A percentile compares a stretch with the other conserved stretches of the same genome.
Conservation (phyloP, 2,329 filamentous ascomycete species). For the Aspergillus pseudonomiae region DNA sequence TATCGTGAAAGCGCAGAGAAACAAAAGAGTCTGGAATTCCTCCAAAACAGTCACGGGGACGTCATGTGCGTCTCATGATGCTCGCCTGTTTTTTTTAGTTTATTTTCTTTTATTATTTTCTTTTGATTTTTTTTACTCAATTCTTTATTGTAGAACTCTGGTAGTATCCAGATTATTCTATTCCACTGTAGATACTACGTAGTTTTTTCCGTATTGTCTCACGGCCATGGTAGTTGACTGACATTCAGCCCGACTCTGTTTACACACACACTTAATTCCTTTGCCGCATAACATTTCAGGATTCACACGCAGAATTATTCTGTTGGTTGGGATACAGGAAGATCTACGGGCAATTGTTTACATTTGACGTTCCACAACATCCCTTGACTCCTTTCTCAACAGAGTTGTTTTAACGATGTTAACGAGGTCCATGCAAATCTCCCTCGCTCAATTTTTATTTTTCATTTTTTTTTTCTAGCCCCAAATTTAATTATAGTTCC, state of each 20-base stretch:
- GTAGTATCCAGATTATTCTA: background rate
- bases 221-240: background rate
- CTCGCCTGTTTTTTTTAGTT: background rate
- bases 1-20: background rate
- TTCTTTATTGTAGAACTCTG: background rate
- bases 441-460: background rate
- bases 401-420: constrained; percentile 3
- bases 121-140: background rate
- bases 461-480: background rate
- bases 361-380: background rate
- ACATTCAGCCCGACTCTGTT: background rate
- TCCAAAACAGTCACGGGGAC: background rate
- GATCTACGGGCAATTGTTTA: background rate
- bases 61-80: constrained; percentile 6
- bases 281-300: background rate
- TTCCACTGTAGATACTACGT: background rate
- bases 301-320: background rate
- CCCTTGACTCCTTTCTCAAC: constrained; percentile 6
- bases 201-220: background rate
- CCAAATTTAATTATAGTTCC: background rate
- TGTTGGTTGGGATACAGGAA: background rate
- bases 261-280: background rate
- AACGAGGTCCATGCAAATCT: background rate
- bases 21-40: background rate
- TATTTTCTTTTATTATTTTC: background rate